Evolutionary conservation across 139 green algal genomes (phyloP).

Genomic region (Limnomonas spitsbergensis): DNA sequence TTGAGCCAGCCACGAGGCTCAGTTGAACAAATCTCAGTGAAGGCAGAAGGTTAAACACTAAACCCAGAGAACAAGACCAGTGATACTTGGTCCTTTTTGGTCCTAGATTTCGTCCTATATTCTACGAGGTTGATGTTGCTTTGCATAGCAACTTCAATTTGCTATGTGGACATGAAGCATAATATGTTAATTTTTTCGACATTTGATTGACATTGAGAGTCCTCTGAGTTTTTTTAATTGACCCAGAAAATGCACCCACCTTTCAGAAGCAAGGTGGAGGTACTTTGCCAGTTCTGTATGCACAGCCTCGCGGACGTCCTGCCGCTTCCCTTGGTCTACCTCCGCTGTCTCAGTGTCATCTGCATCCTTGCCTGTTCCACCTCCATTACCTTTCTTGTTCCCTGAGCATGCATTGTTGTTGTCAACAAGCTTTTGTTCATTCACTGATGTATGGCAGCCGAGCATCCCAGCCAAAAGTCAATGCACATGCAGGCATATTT

Average conservation of each 20-base stretch:
- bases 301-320: background rate
- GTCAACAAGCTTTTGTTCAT: background rate
- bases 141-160: too few relatives aligned
- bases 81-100: background rate
- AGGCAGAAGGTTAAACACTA: too few relatives aligned
- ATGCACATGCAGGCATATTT: background rate
- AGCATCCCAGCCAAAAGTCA: background rate
- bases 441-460: background rate
- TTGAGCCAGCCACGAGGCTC: too few relatives aligned
- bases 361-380: too few relatives aligned
- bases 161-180: too few relatives aligned
- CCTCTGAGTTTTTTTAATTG: background rate
- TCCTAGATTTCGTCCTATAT: background rate
- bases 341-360: too few relatives aligned
- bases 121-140: too few relatives aligned
- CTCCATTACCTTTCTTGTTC: too few relatives aligned
- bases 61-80: background rate
- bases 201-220: background rate
- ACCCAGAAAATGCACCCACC: background rate
- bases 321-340: background rate
- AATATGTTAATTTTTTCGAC: too few relatives aligned
- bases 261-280: background rate
- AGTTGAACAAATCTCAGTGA: too few relatives aligned
- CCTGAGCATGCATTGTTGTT: too few relatives aligned
- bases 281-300: slow-evolving; percentile 9